These are phyloP conservation scores for Tuber aestivum DNA, from an alignment of 495 filamentous ascomycete genomes.

Conservation along the genomic window DNA sequence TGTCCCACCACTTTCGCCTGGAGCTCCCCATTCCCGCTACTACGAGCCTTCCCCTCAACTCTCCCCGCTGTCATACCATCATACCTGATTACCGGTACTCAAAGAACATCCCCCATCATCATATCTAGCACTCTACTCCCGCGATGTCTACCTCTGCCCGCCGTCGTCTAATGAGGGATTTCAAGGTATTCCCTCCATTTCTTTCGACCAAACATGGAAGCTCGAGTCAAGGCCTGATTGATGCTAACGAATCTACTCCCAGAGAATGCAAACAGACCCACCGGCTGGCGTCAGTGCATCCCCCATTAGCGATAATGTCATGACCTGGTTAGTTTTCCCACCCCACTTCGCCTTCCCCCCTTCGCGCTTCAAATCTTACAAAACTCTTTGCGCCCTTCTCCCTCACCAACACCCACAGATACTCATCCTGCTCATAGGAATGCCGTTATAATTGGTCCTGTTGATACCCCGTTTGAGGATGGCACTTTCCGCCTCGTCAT, in stretches of 20 bases:
- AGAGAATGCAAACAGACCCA: slow-evolving; percentile 99
- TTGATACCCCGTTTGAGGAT: slow-evolving; percentile 97
- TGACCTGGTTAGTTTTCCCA: slow-evolving; percentile 72
- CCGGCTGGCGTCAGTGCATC: slow-evolving; percentile 96
- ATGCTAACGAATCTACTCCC: slow-evolving; percentile 9
- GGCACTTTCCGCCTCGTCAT: slow-evolving; percentile 96
- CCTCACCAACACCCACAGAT: neutral
- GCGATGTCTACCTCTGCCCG: slow-evolving; percentile 88
- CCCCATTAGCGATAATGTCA: slow-evolving; percentile 95
- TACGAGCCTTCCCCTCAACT: neutral
- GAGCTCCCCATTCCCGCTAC: neutral
- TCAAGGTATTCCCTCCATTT: slow-evolving; percentile 61
- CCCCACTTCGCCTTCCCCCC: slow-evolving; percentile 22
- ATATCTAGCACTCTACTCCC: slow-evolving; percentile 17
- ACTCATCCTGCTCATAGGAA: slow-evolving; percentile 59
- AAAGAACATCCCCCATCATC: neutral
- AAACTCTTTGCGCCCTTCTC: neutral
- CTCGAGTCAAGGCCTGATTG: neutral
- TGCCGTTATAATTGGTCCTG: slow-evolving; percentile 95
- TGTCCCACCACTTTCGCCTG: neutral
- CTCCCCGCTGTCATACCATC: neutral
- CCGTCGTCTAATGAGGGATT: slow-evolving; percentile 93
- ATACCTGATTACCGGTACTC: neutral
- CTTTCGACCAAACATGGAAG: neutral
- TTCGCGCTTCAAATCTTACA: neutral